phyloP scores from a whole-genome alignment of 768 basidiomycete genomes.

The Podaxis mareebaensis region DNA sequence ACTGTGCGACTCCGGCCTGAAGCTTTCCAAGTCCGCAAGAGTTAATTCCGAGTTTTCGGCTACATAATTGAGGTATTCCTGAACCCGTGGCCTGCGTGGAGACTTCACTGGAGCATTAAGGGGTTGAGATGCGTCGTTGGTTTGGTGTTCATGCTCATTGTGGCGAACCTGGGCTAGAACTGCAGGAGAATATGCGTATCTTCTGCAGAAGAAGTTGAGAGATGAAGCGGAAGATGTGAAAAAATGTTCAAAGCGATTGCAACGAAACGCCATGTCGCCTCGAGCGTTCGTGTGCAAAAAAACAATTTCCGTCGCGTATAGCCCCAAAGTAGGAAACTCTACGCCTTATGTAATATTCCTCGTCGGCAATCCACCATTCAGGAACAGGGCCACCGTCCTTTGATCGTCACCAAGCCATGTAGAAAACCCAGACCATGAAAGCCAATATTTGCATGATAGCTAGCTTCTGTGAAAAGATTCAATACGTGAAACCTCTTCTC shows the following conservation, averaged over 20 bases:
- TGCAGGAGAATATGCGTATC: background rate
- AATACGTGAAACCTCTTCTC: too few species aligned
- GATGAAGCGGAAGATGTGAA: background rate
- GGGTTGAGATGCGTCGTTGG: background rate
- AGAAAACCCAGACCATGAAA: too few species aligned
- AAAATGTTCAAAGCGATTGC: slow-evolving; percentile 5
- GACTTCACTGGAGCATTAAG: slow-evolving; percentile 24
- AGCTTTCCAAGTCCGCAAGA: slow-evolving; percentile 62
- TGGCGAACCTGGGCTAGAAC: background rate
- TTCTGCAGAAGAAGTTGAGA: background rate
- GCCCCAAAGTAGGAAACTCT: too few species aligned
- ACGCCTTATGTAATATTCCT: too few species aligned
- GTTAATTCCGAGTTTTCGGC: slow-evolving; percentile 47
- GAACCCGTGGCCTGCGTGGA: slow-evolving; percentile 47
- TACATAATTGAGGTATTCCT: slow-evolving; percentile 58
- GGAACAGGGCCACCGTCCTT: too few species aligned
- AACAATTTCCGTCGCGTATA: background rate
- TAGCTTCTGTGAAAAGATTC: too few species aligned
- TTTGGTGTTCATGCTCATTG: background rate
- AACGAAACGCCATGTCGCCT: slow-evolving; percentile 4
- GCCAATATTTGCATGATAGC: too few species aligned
- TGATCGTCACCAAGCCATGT: too few species aligned
- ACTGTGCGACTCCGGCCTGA: slow-evolving; percentile 35
- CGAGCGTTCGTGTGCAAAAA: background rate
- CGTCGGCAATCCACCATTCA: too few species aligned